A percentile compares a stretch with the other conserved stretches of the same genome.
Evolutionary conservation across 2,329 filamentous ascomycete species (phyloP).

Genomic region (Trichoderma afroharzianum): DNA sequence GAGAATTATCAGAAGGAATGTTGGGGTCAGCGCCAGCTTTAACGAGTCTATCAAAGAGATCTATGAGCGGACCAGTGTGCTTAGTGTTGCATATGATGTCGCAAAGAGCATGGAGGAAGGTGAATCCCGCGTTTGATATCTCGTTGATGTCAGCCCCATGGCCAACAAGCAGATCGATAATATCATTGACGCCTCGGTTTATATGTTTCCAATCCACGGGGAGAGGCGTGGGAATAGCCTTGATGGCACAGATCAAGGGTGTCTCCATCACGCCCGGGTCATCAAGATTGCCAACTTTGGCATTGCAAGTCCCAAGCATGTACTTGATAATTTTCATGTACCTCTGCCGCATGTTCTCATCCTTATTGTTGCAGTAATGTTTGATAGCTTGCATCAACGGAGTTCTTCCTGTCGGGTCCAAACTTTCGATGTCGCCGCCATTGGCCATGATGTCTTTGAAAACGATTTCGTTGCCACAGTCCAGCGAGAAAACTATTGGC

Average conservation of each 20-base stretch:
- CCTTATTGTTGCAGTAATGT: neutral
- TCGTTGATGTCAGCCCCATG: slow-evolving; percentile 1
- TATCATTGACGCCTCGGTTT: neutral
- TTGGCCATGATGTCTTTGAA: neutral
- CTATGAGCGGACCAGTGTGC: neutral
- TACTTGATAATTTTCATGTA: neutral
- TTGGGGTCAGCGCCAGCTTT: neutral
- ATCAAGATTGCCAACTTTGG: neutral
- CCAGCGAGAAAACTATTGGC: neutral
- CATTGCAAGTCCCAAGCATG: neutral
- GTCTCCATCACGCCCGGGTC: neutral
- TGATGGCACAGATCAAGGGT: neutral
- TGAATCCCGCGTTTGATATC: neutral
- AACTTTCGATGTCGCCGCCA: slow-evolving; percentile 1
- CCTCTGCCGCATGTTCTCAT: neutral
- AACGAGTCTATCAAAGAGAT: neutral
- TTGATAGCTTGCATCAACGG: neutral
- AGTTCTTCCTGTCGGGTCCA: neutral
- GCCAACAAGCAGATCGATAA: neutral
- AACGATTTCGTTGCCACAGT: neutral
- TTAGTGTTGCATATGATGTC: neutral
- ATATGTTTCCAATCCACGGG: neutral
- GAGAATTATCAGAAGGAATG: neutral
- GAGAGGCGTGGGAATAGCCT: neutral
- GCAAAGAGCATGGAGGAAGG: neutral